A percentile compares a stretch with the other conserved stretches of the same genome.
Conservation (phyloP, 2,329 filamentous ascomycete genomes). For the Fusarium verrucosum region DNA sequence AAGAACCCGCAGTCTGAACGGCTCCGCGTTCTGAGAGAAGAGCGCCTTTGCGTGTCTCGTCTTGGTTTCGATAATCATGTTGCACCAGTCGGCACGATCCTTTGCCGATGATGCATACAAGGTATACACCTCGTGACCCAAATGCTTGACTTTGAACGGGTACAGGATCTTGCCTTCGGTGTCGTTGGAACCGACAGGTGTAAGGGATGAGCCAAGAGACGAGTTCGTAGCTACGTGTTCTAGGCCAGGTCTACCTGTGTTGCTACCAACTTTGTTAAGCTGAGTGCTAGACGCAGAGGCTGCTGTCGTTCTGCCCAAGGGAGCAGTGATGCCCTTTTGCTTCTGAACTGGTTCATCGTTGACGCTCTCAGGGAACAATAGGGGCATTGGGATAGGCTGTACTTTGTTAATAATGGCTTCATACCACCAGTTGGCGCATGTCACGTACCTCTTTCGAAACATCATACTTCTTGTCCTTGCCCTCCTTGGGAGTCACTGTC, state of each 20-base stretch:
- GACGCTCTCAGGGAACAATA: slow-evolving; percentile 89
- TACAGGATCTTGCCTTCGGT: slow-evolving; percentile 86
- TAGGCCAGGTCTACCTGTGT: slow-evolving; percentile 66
- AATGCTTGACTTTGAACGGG: slow-evolving; percentile 94
- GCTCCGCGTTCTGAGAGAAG: slow-evolving; percentile 92
- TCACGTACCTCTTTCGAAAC: slow-evolving; percentile 84
- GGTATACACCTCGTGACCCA: slow-evolving; percentile 92
- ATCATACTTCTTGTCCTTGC: slow-evolving; percentile 84
- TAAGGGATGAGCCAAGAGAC: slow-evolving; percentile 66
- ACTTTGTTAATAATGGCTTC: slow-evolving; percentile 39
- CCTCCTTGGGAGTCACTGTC: slow-evolving; percentile 73
- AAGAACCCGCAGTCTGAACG: slow-evolving; percentile 90
- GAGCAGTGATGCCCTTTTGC: slow-evolving; percentile 75
- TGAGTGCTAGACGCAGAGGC: slow-evolving; percentile 67
- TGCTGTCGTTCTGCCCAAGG: slow-evolving; percentile 67
- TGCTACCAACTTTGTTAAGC: slow-evolving; percentile 64
- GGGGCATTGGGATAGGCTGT: slow-evolving; percentile 92
- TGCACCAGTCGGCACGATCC: slow-evolving; percentile 87
- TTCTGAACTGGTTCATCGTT: slow-evolving; percentile 92
- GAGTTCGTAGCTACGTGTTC: slow-evolving; percentile 74
- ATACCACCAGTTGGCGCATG: background rate
- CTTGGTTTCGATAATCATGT: slow-evolving; percentile 94
- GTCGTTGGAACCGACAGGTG: slow-evolving; percentile 64
- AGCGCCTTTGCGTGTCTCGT: slow-evolving; percentile 89
- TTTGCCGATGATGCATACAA: slow-evolving; percentile 82